A percentile compares a stretch with the other conserved stretches of the same genome.
phyloP scores from a whole-genome alignment of 2,329 filamentous ascomycete genomes.

The Boeremia exigua region DNA sequence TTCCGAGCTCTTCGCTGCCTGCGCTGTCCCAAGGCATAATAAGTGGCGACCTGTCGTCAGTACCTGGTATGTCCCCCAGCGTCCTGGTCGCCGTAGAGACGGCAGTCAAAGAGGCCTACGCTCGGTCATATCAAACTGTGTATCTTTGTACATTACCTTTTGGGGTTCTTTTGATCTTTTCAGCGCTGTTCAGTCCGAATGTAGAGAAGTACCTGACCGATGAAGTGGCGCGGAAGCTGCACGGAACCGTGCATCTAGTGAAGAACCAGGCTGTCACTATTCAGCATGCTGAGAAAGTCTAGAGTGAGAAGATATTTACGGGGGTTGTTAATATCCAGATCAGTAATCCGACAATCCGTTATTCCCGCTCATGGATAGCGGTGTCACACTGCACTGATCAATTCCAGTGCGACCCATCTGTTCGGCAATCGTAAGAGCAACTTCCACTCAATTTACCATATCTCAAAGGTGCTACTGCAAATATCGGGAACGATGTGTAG shows the following conservation, averaged over 20 bases:
- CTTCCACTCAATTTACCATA: too few species aligned
- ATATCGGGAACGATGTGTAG: too few species aligned
- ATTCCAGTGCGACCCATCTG: too few species aligned
- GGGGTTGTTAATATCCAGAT: too few species aligned
- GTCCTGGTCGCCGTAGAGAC: neutral
- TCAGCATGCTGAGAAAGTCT: neutral
- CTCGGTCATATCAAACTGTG: neutral
- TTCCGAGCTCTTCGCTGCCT: neutral
- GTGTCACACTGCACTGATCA: too few species aligned
- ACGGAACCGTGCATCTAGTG: neutral
- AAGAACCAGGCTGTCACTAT: neutral
- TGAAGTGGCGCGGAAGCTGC: neutral
- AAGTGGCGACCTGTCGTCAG: neutral
- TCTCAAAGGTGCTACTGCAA: too few species aligned
- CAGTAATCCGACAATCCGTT: too few species aligned
- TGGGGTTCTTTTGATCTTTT: neutral
- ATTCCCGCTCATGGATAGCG: too few species aligned
- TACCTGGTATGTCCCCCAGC: neutral
- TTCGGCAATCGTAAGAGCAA: too few species aligned
- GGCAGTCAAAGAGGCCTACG: neutral
- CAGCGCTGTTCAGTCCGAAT: neutral
- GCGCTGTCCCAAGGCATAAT: neutral
- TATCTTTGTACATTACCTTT: neutral
- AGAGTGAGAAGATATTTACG: neutral
- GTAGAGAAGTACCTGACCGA: neutral